Percentiles rank a stretch among this genome's conserved stretches.
Conservation (phyloP, 2,329 filamentous ascomycete species). For the Blastomyces silverae region DNA sequence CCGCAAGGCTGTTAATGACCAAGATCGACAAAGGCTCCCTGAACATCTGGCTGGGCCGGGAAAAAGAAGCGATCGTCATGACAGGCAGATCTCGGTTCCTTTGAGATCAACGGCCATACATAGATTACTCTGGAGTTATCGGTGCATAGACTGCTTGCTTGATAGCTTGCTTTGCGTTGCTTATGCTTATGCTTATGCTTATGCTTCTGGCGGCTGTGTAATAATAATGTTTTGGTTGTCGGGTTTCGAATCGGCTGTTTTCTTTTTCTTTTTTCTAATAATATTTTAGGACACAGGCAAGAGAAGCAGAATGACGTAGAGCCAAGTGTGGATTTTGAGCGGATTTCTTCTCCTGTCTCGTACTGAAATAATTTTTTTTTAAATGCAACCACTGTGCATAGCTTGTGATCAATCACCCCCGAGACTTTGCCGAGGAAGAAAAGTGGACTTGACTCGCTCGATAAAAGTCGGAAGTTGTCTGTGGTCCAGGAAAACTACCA, state of each 20-base stretch:
- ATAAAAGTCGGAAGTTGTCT: not conserved
- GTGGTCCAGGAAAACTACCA: not conserved
- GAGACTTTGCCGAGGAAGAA: not conserved
- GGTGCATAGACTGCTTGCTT: not conserved
- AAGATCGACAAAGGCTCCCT: not conserved
- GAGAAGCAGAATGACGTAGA: not conserved
- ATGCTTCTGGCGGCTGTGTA: not conserved
- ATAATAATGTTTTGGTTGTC: not conserved
- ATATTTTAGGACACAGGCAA: not conserved
- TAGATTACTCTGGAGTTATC: not conserved
- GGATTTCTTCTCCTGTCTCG: slow-evolving; percentile 7
- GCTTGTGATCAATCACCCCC: not conserved
- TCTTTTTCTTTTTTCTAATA: not conserved
- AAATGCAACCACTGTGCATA: not conserved
- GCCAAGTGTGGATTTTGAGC: not conserved
- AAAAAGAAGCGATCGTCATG: not conserved
- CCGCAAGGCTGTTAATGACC: not conserved
- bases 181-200: not conserved
- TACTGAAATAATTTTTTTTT: not conserved
- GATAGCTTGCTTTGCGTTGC: not conserved
- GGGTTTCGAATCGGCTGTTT: not conserved
- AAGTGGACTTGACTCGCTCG: not conserved
- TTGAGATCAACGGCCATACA: not conserved
- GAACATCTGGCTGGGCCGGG: not conserved
- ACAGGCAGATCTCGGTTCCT: not conserved